A percentile compares a stretch with the other conserved stretches of the same genome.
These are phyloP conservation scores for Sequoia sempervirens DNA, from an alignment of 75 land plant species.

Conservation along the genomic window DNA sequence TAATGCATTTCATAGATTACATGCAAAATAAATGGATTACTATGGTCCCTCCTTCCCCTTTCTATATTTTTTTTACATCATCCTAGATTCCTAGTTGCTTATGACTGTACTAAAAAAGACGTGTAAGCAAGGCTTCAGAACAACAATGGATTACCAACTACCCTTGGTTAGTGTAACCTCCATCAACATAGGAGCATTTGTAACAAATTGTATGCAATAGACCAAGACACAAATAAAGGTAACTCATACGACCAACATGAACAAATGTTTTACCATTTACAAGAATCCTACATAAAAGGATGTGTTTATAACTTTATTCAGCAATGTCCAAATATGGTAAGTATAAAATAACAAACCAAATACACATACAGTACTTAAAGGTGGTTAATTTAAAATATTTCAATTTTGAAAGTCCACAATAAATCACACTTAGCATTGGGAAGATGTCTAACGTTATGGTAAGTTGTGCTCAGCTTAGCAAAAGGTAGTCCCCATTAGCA, in stretches of 20 bases:
- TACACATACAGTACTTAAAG: background rate
- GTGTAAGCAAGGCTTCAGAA: background rate
- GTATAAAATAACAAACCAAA: background rate
- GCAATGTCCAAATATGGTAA: background rate
- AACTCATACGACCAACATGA: too few species aligned
- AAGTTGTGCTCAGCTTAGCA: background rate
- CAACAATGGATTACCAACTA: background rate
- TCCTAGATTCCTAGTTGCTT: background rate
- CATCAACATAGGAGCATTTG: too few species aligned
- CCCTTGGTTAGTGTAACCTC: background rate
- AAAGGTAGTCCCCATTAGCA: background rate
- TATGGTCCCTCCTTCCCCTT: background rate
- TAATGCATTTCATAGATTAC: background rate
- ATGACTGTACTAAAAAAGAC: background rate
- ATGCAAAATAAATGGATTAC: too few species aligned
- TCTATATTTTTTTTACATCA: too few species aligned
- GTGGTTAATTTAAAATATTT: background rate
- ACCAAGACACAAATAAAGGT: too few species aligned
- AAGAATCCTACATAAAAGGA: background rate
- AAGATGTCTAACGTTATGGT: background rate
- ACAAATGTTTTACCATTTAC: background rate
- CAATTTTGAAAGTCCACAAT: background rate
- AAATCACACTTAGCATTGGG: background rate
- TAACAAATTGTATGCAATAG: too few species aligned
- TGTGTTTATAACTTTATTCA: background rate